Evolutionary conservation across 2,329 filamentous ascomycete genomes (phyloP).

Genomic region (Trichoderma asperellum): DNA sequence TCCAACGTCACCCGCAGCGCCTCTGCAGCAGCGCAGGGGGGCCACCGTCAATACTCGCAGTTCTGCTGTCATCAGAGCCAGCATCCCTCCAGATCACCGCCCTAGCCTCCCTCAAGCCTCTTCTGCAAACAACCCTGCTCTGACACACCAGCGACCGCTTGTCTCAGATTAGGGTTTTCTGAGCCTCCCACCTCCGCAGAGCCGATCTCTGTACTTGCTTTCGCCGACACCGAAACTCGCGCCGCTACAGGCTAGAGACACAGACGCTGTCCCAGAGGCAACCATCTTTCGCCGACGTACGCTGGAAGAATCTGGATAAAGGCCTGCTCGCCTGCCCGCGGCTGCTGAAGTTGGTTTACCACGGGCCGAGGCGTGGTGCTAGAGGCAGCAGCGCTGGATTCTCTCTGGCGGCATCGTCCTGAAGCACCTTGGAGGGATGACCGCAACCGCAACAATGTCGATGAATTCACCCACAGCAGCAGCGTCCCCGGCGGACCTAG

Average conservation of each 20-base stretch:
- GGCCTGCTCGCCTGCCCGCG: conserved; percentile 24
- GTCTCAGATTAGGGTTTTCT: conserved; percentile 30
- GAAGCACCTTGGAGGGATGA: conserved; percentile 35
- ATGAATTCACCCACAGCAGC: conserved; percentile 58
- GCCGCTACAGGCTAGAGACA: neutral
- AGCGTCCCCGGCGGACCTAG: conserved; percentile 55
- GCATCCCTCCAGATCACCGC: conserved; percentile 25
- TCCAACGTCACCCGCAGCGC: neutral
- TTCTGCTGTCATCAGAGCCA: conserved; percentile 1
- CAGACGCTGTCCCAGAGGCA: conserved; percentile 3
- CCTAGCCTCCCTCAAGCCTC: conserved; percentile 21
- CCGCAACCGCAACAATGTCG: conserved; percentile 58
- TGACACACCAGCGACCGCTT: conserved; percentile 27
- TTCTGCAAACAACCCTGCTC: conserved; percentile 22
- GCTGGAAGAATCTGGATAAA: conserved; percentile 23
- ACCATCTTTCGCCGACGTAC: conserved; percentile 1
- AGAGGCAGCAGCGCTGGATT: conserved; percentile 16
- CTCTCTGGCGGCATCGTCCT: conserved; percentile 7
- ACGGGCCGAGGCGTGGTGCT: conserved; percentile 24
- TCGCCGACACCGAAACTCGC: conserved; percentile 20
- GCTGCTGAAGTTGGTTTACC: conserved; percentile 22
- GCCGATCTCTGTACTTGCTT: conserved; percentile 18
- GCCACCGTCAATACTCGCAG: neutral
- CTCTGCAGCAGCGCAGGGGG: conserved; percentile 18
- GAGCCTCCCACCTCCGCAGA: conserved; percentile 28